Conservation (phyloP, 2,329 filamentous ascomycete genomes). For the Colletotrichum coccodes region DNA sequence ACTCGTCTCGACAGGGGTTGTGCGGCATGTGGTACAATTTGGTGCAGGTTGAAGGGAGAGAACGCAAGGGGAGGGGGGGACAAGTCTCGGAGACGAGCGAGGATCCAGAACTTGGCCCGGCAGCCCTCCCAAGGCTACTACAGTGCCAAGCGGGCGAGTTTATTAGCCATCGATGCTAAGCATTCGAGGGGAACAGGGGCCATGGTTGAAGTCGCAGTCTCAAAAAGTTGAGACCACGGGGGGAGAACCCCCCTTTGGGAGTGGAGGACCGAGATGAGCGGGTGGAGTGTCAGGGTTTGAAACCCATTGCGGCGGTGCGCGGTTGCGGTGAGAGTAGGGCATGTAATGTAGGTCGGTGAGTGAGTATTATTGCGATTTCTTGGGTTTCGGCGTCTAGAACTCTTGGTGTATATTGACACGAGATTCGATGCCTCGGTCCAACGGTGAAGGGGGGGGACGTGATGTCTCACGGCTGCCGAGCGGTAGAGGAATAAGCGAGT, state of each 20-base stretch:
- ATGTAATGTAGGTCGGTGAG: background rate
- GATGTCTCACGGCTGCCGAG: background rate
- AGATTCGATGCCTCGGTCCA: background rate
- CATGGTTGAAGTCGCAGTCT: background rate
- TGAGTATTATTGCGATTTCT: background rate
- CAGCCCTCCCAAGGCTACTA: background rate
- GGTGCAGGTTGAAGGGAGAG: background rate
- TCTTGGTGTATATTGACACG: background rate
- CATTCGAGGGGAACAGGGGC: constrained; percentile 14
- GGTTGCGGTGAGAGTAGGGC: constrained; percentile 15
- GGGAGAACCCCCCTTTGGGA: constrained; percentile 8
- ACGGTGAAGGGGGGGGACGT: background rate
- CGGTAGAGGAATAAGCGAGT: background rate
- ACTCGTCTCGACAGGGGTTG: constrained; percentile 28
- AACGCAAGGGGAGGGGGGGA: background rate
- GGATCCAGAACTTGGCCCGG: background rate
- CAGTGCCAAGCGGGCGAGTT: background rate
- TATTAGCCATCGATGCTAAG: constrained; percentile 18
- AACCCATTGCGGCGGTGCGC: constrained; percentile 24
- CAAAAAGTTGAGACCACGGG: background rate
- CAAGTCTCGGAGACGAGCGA: background rate
- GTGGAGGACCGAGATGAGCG: constrained; percentile 26
- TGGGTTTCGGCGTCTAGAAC: background rate
- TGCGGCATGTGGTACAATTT: background rate
- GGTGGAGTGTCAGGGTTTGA: constrained; percentile 32